phyloP scores from a whole-genome alignment of 176 grass and related monocot genomes.

The Dactylis glomerata region DNA sequence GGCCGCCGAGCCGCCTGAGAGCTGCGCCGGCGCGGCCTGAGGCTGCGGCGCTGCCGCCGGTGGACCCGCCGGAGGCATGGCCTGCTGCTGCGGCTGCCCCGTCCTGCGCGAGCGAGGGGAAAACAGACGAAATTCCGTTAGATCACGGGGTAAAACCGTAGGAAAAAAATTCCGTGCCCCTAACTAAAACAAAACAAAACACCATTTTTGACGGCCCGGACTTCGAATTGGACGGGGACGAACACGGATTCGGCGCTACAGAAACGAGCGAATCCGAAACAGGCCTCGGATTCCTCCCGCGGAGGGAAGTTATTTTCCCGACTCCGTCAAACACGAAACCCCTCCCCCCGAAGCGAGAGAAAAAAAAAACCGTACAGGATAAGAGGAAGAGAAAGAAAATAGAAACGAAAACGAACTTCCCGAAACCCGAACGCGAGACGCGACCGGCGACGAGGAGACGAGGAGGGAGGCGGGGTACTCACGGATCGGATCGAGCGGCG shows the following conservation, averaged over 20 bases:
- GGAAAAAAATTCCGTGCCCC: neutral
- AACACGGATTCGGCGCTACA: neutral
- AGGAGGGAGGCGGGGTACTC: conserved; percentile 25
- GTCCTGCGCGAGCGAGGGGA: conserved; percentile 26
- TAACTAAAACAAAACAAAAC: neutral
- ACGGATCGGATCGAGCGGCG: conserved; percentile 88
- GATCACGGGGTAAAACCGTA: conserved; percentile 16
- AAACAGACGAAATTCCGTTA: conserved; percentile 5
- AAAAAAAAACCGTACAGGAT: neutral
- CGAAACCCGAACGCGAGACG: neutral
- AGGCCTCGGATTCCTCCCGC: neutral
- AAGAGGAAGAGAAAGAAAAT: neutral
- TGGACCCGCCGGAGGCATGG: conserved; percentile 36
- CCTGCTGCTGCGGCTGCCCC: conserved; percentile 43
- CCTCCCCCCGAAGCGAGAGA: neutral
- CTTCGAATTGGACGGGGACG: neutral
- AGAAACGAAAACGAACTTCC: neutral
- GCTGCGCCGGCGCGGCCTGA: conserved; percentile 11
- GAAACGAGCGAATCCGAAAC: neutral
- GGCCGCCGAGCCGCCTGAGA: neutral
- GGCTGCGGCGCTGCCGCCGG: neutral
- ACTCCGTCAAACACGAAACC: neutral
- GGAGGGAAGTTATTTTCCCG: neutral
- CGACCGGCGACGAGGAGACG: neutral
- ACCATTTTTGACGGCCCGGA: neutral